Conservation (phyloP, 768 basidiomycete genomes). For the Pulveroboletus ravenelii region DNA sequence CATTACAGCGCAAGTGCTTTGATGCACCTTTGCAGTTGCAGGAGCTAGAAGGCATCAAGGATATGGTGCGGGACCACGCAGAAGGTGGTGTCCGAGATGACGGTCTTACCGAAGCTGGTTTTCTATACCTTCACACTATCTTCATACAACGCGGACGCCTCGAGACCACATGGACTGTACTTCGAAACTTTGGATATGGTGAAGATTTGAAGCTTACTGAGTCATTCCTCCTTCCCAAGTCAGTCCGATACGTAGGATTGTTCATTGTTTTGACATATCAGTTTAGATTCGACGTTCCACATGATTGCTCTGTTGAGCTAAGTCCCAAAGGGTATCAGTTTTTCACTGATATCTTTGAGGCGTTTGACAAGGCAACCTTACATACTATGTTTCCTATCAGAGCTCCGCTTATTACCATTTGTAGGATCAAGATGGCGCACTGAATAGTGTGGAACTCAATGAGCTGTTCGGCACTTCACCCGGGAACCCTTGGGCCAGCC, state of each 20-base stretch:
- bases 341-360: conserved; percentile 94
- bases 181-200: conserved; percentile 93
- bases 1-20: conserved; percentile 83
- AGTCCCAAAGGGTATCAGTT: conserved; percentile 94
- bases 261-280: conserved; percentile 10
- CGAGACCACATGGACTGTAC: conserved; percentile 97
- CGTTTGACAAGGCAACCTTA: conserved; percentile 75
- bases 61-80: conserved; percentile 79
- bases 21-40: conserved; percentile 86
- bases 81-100: conserved; percentile 68
- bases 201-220: conserved; percentile 90
- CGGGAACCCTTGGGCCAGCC: conserved; percentile 93
- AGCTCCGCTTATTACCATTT: conserved; percentile 3
- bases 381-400: background rate
- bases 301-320: conserved; percentile 93
- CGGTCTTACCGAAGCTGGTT: conserved; percentile 89
- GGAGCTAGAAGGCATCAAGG: conserved; percentile 95
- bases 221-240: conserved; percentile 86
- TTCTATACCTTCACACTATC: conserved; percentile 90
- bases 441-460: conserved; percentile 77
- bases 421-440: conserved; percentile 92
- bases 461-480: conserved; percentile 92
- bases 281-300: conserved; percentile 83
- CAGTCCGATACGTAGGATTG: conserved; percentile 26
- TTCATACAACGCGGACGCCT: conserved; percentile 95